Evolutionary conservation across 2,329 filamentous ascomycete species (phyloP), one percentile per base, ranked within the genome.

Genomic region (Thermothelomyces thermophilus): DNA sequence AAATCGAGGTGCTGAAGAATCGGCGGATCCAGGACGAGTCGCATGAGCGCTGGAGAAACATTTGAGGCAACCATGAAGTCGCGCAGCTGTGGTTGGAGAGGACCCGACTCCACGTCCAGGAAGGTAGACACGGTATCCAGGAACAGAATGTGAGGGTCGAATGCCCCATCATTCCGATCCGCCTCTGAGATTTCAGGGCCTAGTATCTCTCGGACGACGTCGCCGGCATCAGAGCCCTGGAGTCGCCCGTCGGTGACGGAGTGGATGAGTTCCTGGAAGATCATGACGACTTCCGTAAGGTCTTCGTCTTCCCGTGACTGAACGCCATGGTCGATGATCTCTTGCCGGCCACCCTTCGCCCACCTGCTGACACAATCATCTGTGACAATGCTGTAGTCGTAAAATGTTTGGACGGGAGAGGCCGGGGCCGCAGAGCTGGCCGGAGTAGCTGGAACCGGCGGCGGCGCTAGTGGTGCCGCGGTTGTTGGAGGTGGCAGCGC

Each of bases 251-350:
- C 83, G 11, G 94, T 69, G 16, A 84, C 83, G 30, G 87, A 82
- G 54, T 84, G 82, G 31, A 93, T 79, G 33, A 96, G 78, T 65
- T 98, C 93, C 69, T 95, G 88, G 58, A 90, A 89, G 19, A 95
- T 72, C 13, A 77, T 77, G 26, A 84, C 82, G 33, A 95, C 71
- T 50, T 82, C 79, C 40, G 84, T 73, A 7, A 79, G 71, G 62
- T 94, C 84, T 57, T 86, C 80, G 56, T 85, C 77, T 31, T 79
- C 70, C 58, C 82, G 79, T 41, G 84, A 83, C 58, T 82, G 74
- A 37, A 77, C 66, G 20, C 84, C 86, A 58, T 80, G 75, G 19
- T 81, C 75, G 17, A 91, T 68, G 11, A 95, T 71, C 22, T 80
- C 77, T 54, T 83, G 75, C 49, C 82, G 83, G 26, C 86, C 87